phyloP scores from a whole-genome alignment of 1,139 yeast species.

The Lizanozyma gosingica region DNA sequence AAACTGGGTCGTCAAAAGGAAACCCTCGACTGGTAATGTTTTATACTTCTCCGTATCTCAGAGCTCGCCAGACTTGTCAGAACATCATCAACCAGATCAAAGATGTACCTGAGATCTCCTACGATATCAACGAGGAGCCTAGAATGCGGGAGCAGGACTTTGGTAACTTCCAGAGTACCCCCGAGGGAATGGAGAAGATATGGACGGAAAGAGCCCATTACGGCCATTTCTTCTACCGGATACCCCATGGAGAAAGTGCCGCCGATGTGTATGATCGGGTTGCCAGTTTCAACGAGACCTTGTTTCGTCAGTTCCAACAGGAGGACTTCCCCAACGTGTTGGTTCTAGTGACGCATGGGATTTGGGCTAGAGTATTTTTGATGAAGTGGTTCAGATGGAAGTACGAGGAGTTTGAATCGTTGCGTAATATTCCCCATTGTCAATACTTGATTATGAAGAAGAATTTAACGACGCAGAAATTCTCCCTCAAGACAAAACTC shows the following conservation, averaged over 20 bases:
- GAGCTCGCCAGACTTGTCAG: slow-evolving; percentile 76
- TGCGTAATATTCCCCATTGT: slow-evolving; percentile 79
- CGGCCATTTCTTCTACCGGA: slow-evolving; percentile 86
- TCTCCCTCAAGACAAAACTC: slow-evolving; percentile 42
- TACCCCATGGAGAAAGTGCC: slow-evolving; percentile 91
- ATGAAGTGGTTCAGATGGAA: slow-evolving; percentile 95
- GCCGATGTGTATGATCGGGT: slow-evolving; percentile 92
- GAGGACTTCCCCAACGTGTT: slow-evolving; percentile 63
- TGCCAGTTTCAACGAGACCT: slow-evolving; percentile 79
- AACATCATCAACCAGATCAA: slow-evolving; percentile 56
- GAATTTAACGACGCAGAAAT: slow-evolving; percentile 33
- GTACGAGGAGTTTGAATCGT: slow-evolving; percentile 76
- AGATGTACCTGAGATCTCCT: slow-evolving; percentile 38
- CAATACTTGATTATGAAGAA: slow-evolving; percentile 71
- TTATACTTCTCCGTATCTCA: slow-evolving; percentile 73
- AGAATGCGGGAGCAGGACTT: slow-evolving; percentile 90
- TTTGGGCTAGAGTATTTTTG: slow-evolving; percentile 84
- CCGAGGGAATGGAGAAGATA: slow-evolving; percentile 67
- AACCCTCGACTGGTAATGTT: slow-evolving; percentile 37
- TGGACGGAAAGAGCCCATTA: slow-evolving; percentile 81
- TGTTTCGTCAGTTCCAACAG: slow-evolving; percentile 68
- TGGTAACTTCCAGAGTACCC: slow-evolving; percentile 79
- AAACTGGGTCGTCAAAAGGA: slow-evolving; percentile 6
- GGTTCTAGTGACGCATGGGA: slow-evolving; percentile 85
- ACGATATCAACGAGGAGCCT: slow-evolving; percentile 71